A percentile compares a stretch with the other conserved stretches of the same genome.
Conservation (phyloP, 192 early-diverging fungal species). For the Linnemannia hyalina region DNA sequence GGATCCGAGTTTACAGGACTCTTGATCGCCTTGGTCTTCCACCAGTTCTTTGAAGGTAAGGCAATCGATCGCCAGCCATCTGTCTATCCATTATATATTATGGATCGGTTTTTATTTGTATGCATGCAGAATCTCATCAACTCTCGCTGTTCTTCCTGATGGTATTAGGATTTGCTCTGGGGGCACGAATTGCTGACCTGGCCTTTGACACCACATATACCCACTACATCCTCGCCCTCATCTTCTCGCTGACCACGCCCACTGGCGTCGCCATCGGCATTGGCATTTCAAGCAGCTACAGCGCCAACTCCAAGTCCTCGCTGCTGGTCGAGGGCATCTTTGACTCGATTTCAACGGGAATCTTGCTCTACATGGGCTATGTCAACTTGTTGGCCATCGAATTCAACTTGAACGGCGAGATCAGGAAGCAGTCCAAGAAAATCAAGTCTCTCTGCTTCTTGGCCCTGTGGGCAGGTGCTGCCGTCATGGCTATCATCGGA, state of each 20-base stretch:
- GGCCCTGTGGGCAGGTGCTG: constrained; percentile 76
- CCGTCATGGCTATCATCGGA: constrained; percentile 79
- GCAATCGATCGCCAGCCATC: neutral
- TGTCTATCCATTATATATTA: neutral
- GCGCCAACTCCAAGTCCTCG: constrained; percentile 60
- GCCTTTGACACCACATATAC: constrained; percentile 52
- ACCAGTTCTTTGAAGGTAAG: constrained; percentile 68
- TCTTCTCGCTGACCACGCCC: constrained; percentile 81
- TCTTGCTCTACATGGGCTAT: constrained; percentile 81
- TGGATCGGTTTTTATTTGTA: neutral
- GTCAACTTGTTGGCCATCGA: constrained; percentile 78
- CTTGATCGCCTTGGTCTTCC: constrained; percentile 76
- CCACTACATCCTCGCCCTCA: constrained; percentile 62
- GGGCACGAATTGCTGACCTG: constrained; percentile 71
- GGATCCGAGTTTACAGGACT: constrained; percentile 72
- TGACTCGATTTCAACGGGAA: constrained; percentile 82
- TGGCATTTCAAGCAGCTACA: constrained; percentile 69
- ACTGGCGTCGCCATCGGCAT: constrained; percentile 82
- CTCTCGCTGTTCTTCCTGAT: constrained; percentile 54
- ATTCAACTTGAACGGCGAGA: constrained; percentile 62
- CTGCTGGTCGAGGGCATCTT: constrained; percentile 78
- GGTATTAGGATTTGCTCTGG: constrained; percentile 72
- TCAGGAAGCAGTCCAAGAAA: constrained; percentile 41
- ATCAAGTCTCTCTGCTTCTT: constrained; percentile 65
- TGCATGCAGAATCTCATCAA: constrained; percentile 17